A percentile compares a stretch with the other conserved stretches of the same genome.
These are phyloP conservation scores for Calonectria ilicicola DNA, from an alignment of 2,329 filamentous ascomycete species.

Conservation along the genomic window DNA sequence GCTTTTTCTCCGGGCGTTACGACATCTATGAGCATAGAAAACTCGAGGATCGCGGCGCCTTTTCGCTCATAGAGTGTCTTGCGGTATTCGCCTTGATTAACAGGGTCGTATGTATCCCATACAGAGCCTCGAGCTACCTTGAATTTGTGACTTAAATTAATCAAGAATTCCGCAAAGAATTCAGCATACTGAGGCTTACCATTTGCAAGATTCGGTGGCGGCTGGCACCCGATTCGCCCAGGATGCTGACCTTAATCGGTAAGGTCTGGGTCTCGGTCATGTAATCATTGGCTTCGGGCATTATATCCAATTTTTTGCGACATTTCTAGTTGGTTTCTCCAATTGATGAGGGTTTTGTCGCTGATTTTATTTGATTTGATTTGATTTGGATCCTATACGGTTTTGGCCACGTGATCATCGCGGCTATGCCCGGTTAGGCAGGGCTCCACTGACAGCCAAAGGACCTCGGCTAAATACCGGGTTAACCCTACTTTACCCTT, in stretches of 20 bases:
- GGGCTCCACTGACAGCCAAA: too few relatives aligned
- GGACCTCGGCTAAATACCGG: too few relatives aligned
- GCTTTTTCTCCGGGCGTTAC: not conserved
- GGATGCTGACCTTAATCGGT: not conserved
- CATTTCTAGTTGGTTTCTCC: not conserved
- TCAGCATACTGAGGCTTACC: not conserved
- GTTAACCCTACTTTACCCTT: too few relatives aligned
- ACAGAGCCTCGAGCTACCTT: not conserved
- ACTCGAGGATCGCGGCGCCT: not conserved
- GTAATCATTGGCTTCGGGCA: not conserved
- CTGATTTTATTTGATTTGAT: too few relatives aligned
- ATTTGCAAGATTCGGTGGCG: not conserved
- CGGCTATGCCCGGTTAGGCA: too few relatives aligned
- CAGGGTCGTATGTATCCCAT: not conserved
- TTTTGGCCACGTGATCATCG: too few relatives aligned
- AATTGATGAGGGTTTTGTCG: not conserved
- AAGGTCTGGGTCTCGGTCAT: not conserved
- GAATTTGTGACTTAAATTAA: not conserved
- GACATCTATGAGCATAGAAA: not conserved
- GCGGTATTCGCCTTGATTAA: not conserved
- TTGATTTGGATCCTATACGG: too few relatives aligned
- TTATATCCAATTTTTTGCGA: not conserved
- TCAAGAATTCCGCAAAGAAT: accelerated
- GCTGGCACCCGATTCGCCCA: not conserved
- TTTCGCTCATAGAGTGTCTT: not conserved